phyloP scores from a whole-genome alignment of 305 asterid genomes.

The Fraxinus ornus region DNA sequence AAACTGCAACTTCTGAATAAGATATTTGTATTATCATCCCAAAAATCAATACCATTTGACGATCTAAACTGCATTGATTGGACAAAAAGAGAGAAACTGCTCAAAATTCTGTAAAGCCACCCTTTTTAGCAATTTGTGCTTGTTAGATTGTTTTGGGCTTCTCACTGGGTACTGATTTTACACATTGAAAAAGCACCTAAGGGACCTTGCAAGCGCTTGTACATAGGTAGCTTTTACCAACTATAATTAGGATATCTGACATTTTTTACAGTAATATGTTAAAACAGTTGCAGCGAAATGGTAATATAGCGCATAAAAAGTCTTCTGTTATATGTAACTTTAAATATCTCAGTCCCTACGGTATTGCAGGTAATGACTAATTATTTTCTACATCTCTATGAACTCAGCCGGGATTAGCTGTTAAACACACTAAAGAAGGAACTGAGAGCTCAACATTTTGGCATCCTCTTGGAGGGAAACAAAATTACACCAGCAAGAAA shows the following conservation, averaged over 20 bases:
- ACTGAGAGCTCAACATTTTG: slow-evolving; percentile 67
- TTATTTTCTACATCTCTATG: slow-evolving; percentile 18
- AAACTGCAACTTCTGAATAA: neutral
- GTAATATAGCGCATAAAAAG: neutral
- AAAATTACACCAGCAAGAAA: slow-evolving; percentile 54
- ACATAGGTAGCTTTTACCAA: neutral
- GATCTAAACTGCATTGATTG: neutral
- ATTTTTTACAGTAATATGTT: neutral
- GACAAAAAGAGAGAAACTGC: neutral
- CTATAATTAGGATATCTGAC: neutral
- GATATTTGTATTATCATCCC: neutral
- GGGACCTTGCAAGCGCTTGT: neutral
- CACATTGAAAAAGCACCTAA: neutral
- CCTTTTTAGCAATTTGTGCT: neutral
- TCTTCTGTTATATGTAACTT: neutral
- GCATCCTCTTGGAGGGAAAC: slow-evolving; percentile 67
- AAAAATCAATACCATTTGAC: neutral
- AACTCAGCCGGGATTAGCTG: slow-evolving; percentile 57
- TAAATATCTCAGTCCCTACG: neutral
- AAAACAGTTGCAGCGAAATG: neutral
- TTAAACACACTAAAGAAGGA: slow-evolving; percentile 70
- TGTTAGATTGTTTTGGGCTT: neutral
- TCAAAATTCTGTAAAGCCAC: neutral
- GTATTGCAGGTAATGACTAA: slow-evolving; percentile 7
- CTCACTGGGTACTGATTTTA: neutral